phyloP scores from a whole-genome alignment of 2,329 filamentous ascomycete species.

The Aspergillus fumigatiaffinis region DNA sequence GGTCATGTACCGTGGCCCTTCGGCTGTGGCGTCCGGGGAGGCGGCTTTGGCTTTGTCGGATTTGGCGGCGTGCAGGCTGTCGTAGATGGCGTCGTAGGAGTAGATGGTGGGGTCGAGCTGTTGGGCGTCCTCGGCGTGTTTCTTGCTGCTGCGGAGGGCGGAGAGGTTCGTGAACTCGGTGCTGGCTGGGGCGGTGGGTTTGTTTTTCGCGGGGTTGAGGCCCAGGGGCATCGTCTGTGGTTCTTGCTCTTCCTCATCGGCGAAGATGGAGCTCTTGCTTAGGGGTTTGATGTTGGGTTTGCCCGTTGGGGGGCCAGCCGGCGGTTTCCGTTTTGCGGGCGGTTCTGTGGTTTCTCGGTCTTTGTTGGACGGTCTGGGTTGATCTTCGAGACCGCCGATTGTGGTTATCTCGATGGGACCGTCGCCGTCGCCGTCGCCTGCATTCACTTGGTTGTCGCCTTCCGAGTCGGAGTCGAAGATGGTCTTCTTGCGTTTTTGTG shows the following conservation, averaged over 20 bases:
- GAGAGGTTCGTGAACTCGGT: constrained; percentile 43
- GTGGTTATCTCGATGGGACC: constrained; percentile 33
- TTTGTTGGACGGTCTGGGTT: constrained; percentile 7
- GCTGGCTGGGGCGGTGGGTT: not conserved
- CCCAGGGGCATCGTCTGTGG: constrained; percentile 17
- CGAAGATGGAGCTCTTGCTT: constrained; percentile 35
- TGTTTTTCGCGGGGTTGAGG: constrained; percentile 20
- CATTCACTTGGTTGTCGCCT: constrained; percentile 24
- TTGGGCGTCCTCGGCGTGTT: constrained; percentile 43
- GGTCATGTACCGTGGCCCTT: constrained; percentile 57
- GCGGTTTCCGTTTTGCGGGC: constrained; percentile 34
- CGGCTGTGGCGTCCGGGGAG: constrained; percentile 15
- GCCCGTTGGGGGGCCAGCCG: constrained; percentile 15
- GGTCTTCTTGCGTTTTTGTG: constrained; percentile 46
- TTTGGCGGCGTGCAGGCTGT: constrained; percentile 43
- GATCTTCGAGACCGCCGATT: constrained; percentile 33
- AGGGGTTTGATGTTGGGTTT: constrained; percentile 31
- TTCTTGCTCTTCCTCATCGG: constrained; percentile 29
- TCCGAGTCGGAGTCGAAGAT: constrained; percentile 45
- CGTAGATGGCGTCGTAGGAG: constrained; percentile 49
- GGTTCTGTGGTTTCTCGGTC: constrained; percentile 18
- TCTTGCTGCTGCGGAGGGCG: constrained; percentile 42
- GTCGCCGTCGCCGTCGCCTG: constrained; percentile 13
- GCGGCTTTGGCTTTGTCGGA: constrained; percentile 21
- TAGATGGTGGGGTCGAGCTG: constrained; percentile 46